phyloP scores from a whole-genome alignment of 2,329 filamentous ascomycete genomes.

The Bipolaris zeicola region DNA sequence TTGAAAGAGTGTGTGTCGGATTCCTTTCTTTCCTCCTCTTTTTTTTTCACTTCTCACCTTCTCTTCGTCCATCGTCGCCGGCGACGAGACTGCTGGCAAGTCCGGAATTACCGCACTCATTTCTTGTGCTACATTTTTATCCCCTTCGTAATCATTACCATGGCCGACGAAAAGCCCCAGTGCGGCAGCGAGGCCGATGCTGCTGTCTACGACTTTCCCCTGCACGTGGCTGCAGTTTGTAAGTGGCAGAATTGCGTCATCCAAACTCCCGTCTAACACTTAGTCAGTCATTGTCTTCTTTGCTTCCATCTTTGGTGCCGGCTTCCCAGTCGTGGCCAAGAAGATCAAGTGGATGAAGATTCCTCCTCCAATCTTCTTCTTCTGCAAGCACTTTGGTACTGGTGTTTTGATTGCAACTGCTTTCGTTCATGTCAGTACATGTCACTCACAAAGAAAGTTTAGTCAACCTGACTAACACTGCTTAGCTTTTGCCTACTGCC shows the following conservation, averaged over 20 bases:
- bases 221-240: conserved; percentile 49
- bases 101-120: conserved; percentile 22
- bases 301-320: conserved; percentile 45
- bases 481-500: conserved; percentile 62
- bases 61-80: conserved; percentile 38
- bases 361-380: conserved; percentile 63
- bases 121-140: conserved; percentile 17
- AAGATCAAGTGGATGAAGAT: conserved; percentile 65
- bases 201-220: conserved; percentile 44
- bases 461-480: not conserved
- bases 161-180: conserved; percentile 39
- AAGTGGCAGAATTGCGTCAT: conserved; percentile 18
- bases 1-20: conserved; percentile 39
- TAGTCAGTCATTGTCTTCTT: conserved; percentile 45
- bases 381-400: conserved; percentile 69
- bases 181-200: conserved; percentile 40
- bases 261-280: conserved; percentile 18
- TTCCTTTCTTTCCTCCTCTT: conserved; percentile 25
- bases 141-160: conserved; percentile 27
- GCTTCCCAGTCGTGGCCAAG: conserved; percentile 50
- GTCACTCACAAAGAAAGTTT: not conserved
- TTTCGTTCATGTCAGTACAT: conserved; percentile 68
- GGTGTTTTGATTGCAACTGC: conserved; percentile 86
- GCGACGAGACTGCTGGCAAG: conserved; percentile 43
- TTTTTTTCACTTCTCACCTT: conserved; percentile 22